These are phyloP conservation scores for Rhytidiadelphus loreus DNA, from an alignment of 225 moss, liverwort and hornwort genomes.

Conservation along the genomic window DNA sequence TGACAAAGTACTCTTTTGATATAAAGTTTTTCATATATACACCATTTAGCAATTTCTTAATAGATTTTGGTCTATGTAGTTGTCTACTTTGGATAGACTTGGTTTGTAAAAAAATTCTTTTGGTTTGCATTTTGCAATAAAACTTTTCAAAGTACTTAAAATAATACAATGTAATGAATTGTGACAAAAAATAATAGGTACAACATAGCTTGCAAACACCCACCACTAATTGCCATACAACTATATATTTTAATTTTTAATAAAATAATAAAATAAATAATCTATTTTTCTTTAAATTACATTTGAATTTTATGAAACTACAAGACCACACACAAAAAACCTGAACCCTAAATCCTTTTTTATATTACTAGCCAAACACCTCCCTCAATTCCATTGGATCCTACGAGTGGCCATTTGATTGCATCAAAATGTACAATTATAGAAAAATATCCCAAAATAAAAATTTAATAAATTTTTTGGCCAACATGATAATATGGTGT, in stretches of 20 bases:
- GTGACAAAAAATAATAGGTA: no score
- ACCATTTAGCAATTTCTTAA: neutral
- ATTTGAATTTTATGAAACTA: neutral
- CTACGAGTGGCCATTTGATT: no score
- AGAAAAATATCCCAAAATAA: no score
- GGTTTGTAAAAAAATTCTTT: neutral
- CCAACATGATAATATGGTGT: no score
- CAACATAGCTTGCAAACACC: neutral
- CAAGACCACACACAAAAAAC: accelerated
- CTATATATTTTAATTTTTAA: neutral
- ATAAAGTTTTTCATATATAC: neutral
- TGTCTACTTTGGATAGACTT: neutral
- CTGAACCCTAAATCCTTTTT: neutral
- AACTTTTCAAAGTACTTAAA: neutral
- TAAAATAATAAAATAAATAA: neutral
- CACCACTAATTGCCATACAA: neutral
- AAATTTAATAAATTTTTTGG: no score
- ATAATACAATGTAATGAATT: neutral
- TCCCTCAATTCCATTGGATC: neutral
- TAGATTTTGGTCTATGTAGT: neutral
- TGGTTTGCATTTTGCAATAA: accelerated
- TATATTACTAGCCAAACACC: neutral
- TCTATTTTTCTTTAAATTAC: accelerated
- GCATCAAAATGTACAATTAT: no score
- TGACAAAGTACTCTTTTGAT: neutral